A percentile compares a stretch with the other conserved stretches of the same genome.
Evolutionary conservation across 1,284 basidiomycete species (phyloP).

Genomic region (Trametes versicolor): DNA sequence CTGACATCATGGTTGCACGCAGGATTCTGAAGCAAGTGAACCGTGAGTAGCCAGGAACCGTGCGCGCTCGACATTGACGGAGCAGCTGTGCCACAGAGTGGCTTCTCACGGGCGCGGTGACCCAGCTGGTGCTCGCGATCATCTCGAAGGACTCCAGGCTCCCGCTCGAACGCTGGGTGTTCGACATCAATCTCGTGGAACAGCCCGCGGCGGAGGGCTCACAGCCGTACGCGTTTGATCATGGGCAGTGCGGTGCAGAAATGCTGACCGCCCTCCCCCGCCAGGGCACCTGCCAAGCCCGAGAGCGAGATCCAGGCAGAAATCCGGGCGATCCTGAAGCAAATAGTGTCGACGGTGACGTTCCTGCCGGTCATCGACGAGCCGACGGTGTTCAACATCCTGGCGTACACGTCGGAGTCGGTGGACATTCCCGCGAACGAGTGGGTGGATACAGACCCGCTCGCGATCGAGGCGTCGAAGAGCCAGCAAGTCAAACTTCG

Average conservation of each 20-base stretch:
- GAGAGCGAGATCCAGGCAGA: conserved; percentile 97
- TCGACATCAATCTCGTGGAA: conserved; percentile 89
- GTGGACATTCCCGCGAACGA: conserved; percentile 89
- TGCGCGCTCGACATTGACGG: conserved; percentile 21
- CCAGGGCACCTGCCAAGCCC: conserved; percentile 66
- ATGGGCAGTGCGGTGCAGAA: not conserved
- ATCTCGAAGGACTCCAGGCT: conserved; percentile 93
- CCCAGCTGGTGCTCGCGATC: conserved; percentile 94
- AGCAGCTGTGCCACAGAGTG: conserved; percentile 66
- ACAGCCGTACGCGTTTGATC: conserved; percentile 55
- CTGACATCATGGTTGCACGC: conserved; percentile 12
- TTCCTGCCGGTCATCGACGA: conserved; percentile 96
- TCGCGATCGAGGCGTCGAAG: conserved; percentile 95
- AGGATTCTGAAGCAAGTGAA: conserved; percentile 93
- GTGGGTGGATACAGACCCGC: conserved; percentile 95
- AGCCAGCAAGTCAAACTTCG: conserved; percentile 96
- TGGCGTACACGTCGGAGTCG: conserved; percentile 91
- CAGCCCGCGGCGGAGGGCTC: conserved; percentile 54
- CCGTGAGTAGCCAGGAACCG: conserved; percentile 60
- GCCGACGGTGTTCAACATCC: conserved; percentile 94
- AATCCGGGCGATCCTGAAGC: conserved; percentile 97
- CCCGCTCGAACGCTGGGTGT: conserved; percentile 97
- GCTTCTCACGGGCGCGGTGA: conserved; percentile 91
- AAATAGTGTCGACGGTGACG: conserved; percentile 96
- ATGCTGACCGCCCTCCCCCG: conserved; percentile 13